phyloP scores from a whole-genome alignment of 208 protist species.

The Trypanosoma theileri region DNA sequence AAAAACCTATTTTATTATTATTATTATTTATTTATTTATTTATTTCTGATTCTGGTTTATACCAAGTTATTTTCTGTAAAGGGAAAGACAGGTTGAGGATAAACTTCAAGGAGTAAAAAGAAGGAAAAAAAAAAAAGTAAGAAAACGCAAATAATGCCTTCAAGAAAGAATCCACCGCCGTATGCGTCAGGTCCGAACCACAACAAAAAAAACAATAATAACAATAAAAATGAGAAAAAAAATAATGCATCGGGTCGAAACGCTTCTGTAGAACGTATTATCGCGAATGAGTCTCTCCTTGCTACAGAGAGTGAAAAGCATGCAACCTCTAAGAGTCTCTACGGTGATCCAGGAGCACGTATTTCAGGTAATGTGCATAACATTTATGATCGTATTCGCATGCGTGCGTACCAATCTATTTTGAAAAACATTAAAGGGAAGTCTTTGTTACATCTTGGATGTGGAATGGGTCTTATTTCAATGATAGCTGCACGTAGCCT shows the following conservation, averaged over 20 bases:
- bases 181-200: background rate
- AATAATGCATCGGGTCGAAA: slow-evolving; percentile 1
- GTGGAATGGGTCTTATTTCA: slow-evolving; percentile 85
- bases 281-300: slow-evolving; percentile 73
- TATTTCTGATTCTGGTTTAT: background rate
- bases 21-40: slow-evolving; percentile 10
- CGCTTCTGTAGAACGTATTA: slow-evolving; percentile 19
- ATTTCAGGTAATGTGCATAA: slow-evolving; percentile 72
- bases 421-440: slow-evolving; percentile 79
- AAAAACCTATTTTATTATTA: background rate
- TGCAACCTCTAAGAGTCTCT: slow-evolving; percentile 81
- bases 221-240: slow-evolving; percentile 15
- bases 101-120: slow-evolving; percentile 1
- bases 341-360: slow-evolving; percentile 77
- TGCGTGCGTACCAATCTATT: slow-evolving; percentile 79
- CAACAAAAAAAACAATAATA: slow-evolving; percentile 15
- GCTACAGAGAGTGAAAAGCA: slow-evolving; percentile 85
- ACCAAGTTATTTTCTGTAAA: too few relatives aligned
- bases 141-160: slow-evolving; percentile 13
- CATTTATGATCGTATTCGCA: slow-evolving; percentile 73
- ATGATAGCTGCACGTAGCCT: slow-evolving; percentile 78
- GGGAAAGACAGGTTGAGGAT: too few relatives aligned
- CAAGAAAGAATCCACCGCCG: slow-evolving; percentile 6
- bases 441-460: slow-evolving; percentile 84
- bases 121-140: slow-evolving; percentile 16